Evolutionary conservation across 805 yeast species (phyloP).

Genomic region (Zygosaccharomyces pseudorouxii): DNA sequence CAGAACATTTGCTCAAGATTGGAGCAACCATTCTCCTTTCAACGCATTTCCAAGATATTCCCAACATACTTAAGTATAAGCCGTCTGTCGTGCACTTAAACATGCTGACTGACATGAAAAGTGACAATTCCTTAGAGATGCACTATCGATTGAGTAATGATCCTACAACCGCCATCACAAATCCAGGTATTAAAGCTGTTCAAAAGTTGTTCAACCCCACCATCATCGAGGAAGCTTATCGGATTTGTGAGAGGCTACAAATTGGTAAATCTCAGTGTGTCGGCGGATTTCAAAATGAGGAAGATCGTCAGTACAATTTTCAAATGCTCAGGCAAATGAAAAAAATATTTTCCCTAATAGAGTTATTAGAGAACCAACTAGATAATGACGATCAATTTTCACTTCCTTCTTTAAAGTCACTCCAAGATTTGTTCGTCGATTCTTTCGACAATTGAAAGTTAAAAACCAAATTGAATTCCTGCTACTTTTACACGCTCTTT

Average conservation of each 20-base stretch:
- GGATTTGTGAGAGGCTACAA: slow-evolving; percentile 21
- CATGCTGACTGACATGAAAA: slow-evolving; percentile 32
- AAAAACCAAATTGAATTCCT: neutral
- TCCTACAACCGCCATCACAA: slow-evolving; percentile 24
- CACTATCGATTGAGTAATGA: slow-evolving; percentile 25
- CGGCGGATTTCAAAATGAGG: slow-evolving; percentile 6
- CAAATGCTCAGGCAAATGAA: slow-evolving; percentile 19
- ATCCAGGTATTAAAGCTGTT: slow-evolving; percentile 35
- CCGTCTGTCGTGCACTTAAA: slow-evolving; percentile 38
- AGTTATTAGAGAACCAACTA: slow-evolving; percentile 20
- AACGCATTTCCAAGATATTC: slow-evolving; percentile 44
- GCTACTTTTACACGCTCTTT: neutral
- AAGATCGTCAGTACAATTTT: slow-evolving; percentile 4
- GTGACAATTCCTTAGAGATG: slow-evolving; percentile 27
- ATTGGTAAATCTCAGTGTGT: neutral
- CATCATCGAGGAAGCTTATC: slow-evolving; percentile 29
- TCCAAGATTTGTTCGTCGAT: slow-evolving; percentile 29
- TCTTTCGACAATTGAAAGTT: slow-evolving; percentile 5
- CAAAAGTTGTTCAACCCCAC: slow-evolving; percentile 22
- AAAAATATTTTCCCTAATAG: slow-evolving; percentile 28
- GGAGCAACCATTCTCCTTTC: slow-evolving; percentile 37
- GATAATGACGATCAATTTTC: slow-evolving; percentile 14
- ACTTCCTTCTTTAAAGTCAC: slow-evolving; percentile 16
- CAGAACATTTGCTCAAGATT: slow-evolving; percentile 35
- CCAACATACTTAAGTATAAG: slow-evolving; percentile 34